phyloP scores from a whole-genome alignment of 1,139 yeast genomes.

The Torulaspora pretoriensis region DNA sequence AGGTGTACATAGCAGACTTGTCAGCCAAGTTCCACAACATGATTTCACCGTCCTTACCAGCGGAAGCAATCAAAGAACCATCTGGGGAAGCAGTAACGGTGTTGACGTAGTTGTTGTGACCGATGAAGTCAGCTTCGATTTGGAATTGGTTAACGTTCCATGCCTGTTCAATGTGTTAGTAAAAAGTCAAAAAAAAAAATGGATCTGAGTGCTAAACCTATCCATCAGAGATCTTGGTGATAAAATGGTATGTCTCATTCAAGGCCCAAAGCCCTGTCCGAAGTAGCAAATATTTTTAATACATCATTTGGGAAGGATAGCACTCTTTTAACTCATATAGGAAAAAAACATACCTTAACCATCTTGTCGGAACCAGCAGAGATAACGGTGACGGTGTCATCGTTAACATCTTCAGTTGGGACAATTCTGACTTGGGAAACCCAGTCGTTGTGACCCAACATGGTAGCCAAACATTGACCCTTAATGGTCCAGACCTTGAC shows the following conservation, averaged over 20 bases:
- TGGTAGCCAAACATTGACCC: slow-evolving; percentile 96
- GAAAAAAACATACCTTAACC: slow-evolving; percentile 82
- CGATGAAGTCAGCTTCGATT: slow-evolving; percentile 93
- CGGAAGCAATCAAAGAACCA: slow-evolving; percentile 98
- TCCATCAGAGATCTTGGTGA: slow-evolving; percentile 98
- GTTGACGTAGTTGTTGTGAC: slow-evolving; percentile 99
- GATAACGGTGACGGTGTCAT: slow-evolving; percentile 68
- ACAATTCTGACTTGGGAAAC: slow-evolving; percentile 93
- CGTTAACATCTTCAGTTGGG: slow-evolving; percentile 41
- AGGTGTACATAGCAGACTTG: slow-evolving; percentile 87
- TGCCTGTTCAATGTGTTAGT: slow-evolving; percentile 49
- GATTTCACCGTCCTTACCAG: slow-evolving; percentile 99
- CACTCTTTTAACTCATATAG: slow-evolving; percentile 1
- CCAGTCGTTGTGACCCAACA: slow-evolving; percentile 97
- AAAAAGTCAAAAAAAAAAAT: not conserved
- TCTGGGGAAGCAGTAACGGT: slow-evolving; percentile 98
- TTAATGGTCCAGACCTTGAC: slow-evolving; percentile 99
- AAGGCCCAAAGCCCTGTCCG: slow-evolving; percentile 69
- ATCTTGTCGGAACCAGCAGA: slow-evolving; percentile 99
- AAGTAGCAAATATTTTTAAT: slow-evolving; percentile 92
- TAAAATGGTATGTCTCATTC: slow-evolving; percentile 89
- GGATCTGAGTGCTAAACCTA: not conserved
- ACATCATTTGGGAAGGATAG: slow-evolving; percentile 51
- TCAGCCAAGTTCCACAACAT: slow-evolving; percentile 97
- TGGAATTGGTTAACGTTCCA: slow-evolving; percentile 90